phyloP scores from a whole-genome alignment of 768 basidiomycete species.

The Rhodotorula taiwanensis region DNA sequence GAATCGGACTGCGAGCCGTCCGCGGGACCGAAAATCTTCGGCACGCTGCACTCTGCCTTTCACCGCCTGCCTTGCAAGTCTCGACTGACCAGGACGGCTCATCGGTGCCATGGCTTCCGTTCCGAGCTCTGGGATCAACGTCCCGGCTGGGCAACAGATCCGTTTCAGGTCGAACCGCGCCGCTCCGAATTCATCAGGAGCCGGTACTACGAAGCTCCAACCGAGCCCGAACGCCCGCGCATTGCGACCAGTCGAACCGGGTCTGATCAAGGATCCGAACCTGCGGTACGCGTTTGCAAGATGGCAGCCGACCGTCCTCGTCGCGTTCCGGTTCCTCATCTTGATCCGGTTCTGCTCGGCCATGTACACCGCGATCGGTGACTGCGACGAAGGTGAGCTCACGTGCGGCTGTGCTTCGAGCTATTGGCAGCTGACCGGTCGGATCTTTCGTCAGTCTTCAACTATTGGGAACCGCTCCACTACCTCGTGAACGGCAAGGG shows the following conservation, averaged over 20 bases:
- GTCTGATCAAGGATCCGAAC: constrained; percentile 31
- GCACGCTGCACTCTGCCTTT: background rate
- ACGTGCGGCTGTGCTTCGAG: background rate
- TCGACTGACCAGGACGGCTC: too few relatives aligned
- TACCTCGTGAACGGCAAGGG: constrained; percentile 76
- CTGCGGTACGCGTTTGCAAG: constrained; percentile 19
- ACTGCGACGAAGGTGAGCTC: constrained; percentile 86
- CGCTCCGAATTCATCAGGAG: background rate
- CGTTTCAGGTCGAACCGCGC: constrained; percentile 22
- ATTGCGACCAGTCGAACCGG: constrained; percentile 12
- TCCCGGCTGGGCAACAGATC: constrained; percentile 31
- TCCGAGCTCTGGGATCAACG: constrained; percentile 22
- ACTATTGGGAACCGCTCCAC: constrained; percentile 98
- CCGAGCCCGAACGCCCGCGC: constrained; percentile 19
- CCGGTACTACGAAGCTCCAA: background rate
- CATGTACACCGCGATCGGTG: constrained; percentile 85
- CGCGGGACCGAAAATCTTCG: too few relatives aligned
- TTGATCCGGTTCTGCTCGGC: constrained; percentile 73
- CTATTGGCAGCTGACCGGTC: background rate
- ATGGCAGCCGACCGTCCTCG: constrained; percentile 62
- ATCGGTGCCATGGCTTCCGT: background rate
- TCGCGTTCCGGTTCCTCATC: constrained; percentile 75
- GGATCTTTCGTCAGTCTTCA: constrained; percentile 62
- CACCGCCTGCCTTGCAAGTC: background rate
- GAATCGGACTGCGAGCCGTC: too few relatives aligned